Evolutionary conservation across 176 grass and related monocot species (phyloP).

Genomic region (Carex kokanica): DNA sequence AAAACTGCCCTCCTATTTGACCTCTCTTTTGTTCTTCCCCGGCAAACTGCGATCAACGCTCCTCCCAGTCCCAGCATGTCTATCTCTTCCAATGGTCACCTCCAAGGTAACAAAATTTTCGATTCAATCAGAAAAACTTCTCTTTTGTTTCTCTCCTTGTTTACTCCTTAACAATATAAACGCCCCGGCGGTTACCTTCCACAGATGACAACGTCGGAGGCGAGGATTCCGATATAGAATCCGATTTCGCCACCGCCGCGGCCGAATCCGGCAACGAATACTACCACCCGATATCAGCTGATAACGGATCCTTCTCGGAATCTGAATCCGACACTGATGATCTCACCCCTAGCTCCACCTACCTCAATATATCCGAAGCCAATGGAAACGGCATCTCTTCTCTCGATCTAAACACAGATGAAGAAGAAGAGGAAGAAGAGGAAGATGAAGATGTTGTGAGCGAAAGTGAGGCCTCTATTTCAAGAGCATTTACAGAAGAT

Average conservation of each 20-base stretch:
- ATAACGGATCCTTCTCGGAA: constrained; percentile 22
- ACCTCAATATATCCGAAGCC: background rate
- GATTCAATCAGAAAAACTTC: background rate
- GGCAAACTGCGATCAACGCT: background rate
- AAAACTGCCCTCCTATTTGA: background rate
- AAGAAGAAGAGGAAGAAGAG: background rate
- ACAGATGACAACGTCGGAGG: constrained; percentile 18
- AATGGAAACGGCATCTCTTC: constrained; percentile 26
- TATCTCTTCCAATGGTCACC: constrained; percentile 30
- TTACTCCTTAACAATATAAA: background rate
- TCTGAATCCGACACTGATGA: constrained; percentile 20
- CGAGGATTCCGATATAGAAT: constrained; percentile 30
- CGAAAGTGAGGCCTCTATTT: background rate
- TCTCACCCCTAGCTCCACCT: background rate
- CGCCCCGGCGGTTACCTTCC: background rate
- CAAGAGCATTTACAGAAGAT: constrained; percentile 12
- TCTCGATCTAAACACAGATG: constrained; percentile 25
- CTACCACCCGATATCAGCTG: constrained; percentile 7
- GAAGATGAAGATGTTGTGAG: background rate
- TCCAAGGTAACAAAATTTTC: constrained; percentile 1
- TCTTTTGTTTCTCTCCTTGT: background rate
- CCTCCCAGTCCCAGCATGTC: background rate
- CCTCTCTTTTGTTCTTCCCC: background rate
- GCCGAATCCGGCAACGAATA: constrained; percentile 13
- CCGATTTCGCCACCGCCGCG: constrained; percentile 19